Evolutionary conservation across 2,329 filamentous ascomycete genomes (phyloP).

Genomic region (Diplodia intermedia): DNA sequence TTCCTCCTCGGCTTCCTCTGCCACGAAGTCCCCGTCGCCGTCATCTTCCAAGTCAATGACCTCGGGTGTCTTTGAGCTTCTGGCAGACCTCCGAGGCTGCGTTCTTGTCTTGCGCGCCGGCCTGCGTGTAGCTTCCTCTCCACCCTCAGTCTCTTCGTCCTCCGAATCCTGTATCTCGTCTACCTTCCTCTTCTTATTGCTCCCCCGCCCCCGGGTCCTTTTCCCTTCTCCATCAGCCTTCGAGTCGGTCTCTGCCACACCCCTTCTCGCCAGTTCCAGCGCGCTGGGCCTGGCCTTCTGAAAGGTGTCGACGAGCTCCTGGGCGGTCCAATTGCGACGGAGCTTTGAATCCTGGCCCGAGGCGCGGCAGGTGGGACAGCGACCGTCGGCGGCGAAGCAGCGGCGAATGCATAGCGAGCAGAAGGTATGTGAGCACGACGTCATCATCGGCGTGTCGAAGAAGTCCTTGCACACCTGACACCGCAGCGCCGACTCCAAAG

Average conservation of each 20-base stretch:
- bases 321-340: constrained; percentile 81
- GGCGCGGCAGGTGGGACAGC: constrained; percentile 83
- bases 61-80: constrained; percentile 37
- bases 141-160: constrained; percentile 49
- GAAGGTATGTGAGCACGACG: constrained; percentile 93
- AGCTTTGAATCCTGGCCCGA: constrained; percentile 84
- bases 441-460: constrained; percentile 92
- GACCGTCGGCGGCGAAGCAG: constrained; percentile 80
- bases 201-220: constrained; percentile 33
- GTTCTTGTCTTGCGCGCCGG: constrained; percentile 52
- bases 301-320: constrained; percentile 85
- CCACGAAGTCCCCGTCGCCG: constrained; percentile 44
- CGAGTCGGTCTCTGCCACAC: constrained; percentile 36
- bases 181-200: constrained; percentile 57
- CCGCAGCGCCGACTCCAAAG: constrained; percentile 83
- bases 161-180: constrained; percentile 58
- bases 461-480: constrained; percentile 99
- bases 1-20: constrained; percentile 49
- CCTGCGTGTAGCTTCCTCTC: constrained; percentile 56
- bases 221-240: constrained; percentile 36
- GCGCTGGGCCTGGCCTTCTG: constrained; percentile 67
- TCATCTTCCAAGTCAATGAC: constrained; percentile 37
- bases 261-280: constrained; percentile 67
- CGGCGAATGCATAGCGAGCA: constrained; percentile 95
- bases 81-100: constrained; percentile 43